Evolutionary conservation across 2,329 filamentous ascomycete genomes (phyloP).

Genomic region (Xylaria sp.): DNA sequence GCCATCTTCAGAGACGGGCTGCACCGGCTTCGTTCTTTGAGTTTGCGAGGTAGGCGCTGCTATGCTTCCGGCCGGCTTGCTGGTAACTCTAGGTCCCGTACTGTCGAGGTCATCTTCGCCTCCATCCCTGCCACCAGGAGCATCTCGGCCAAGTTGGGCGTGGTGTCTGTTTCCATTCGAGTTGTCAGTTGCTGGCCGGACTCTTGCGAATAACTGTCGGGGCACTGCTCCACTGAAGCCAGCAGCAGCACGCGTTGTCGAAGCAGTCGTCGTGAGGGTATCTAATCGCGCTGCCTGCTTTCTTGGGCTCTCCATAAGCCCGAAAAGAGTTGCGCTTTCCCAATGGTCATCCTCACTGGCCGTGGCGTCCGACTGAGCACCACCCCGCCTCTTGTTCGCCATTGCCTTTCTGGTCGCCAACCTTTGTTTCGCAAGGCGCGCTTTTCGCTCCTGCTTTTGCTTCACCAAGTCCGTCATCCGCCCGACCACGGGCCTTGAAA

Average conservation of each 20-base stretch:
- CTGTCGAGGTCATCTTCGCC: slow-evolving; percentile 26
- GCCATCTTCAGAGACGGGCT: background rate
- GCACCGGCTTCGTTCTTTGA: background rate
- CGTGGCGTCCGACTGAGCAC: slow-evolving; percentile 30
- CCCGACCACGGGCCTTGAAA: slow-evolving; percentile 55
- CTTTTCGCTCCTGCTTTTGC: slow-evolving; percentile 40
- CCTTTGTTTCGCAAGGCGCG: slow-evolving; percentile 41
- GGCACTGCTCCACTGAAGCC: slow-evolving; percentile 22
- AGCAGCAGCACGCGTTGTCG: slow-evolving; percentile 32
- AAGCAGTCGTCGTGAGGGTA: slow-evolving; percentile 19
- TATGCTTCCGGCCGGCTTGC: background rate
- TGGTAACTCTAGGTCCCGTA: background rate
- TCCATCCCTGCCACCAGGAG: slow-evolving; percentile 14
- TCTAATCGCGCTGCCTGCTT: slow-evolving; percentile 32
- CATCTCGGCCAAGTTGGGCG: background rate
- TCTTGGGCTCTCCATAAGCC: slow-evolving; percentile 48
- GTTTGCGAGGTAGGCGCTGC: background rate
- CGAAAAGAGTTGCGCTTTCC: slow-evolving; percentile 42
- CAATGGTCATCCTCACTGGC: slow-evolving; percentile 32
- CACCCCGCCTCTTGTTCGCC: slow-evolving; percentile 29
- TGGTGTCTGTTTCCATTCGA: slow-evolving; percentile 5
- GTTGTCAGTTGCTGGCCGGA: background rate
- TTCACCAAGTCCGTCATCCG: slow-evolving; percentile 41
- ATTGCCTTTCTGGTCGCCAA: slow-evolving; percentile 27
- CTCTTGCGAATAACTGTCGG: background rate